Base-by-base conservation (phyloP, 148 eudicot genomes). In the Limonium bicolor region DNA sequence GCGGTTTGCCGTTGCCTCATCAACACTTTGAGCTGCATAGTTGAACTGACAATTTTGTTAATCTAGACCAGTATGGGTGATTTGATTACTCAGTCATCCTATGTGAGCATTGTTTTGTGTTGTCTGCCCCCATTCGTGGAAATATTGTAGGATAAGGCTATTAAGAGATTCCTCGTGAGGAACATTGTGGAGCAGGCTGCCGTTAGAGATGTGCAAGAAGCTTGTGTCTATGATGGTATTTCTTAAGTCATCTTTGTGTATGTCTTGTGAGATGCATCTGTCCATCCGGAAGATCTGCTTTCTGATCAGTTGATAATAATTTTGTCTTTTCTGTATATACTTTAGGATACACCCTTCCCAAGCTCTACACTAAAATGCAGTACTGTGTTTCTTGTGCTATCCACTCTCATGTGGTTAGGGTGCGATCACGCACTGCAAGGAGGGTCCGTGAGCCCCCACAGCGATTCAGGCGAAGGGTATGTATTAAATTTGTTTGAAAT, bases 151-250 rank as follows among this genome's bases (percentile, higher is more conserved):
- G 73, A 68, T 46, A 62, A 68, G 68, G 68, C 73, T 0, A 62
- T 68, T 39, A 68, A 68, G 61, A 68, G 73, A 6, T 62, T 62
- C 33, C 60, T 62, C 58, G 73, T 68, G 64, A 62, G 73, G 64
- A 68, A 68, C 55, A 68, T 68, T 53, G 73, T 68, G 23, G 72
- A 68, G 64, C 73, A 68, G 45, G 73, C 73, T 53, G 73, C 73
- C 1, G 68, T 68, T 13, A 59, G 73, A 27, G 73, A 68, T 68
- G 73, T 68, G 3, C 73, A 62, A 51, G 73, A 68, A 27, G 64
- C 73, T 18, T 68, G 73, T 68, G 73, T 68, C 1, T 58, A 62
- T 54, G 68, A 68, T 31, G 64, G 73, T 68, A 52, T 24, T 38
- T 50, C 6, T 14, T 14, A 16, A 15, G 17, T 30, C 13, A 45